phyloP scores from a whole-genome alignment of 208 protist genomes.

The Trypanosoma conorhini region DNA sequence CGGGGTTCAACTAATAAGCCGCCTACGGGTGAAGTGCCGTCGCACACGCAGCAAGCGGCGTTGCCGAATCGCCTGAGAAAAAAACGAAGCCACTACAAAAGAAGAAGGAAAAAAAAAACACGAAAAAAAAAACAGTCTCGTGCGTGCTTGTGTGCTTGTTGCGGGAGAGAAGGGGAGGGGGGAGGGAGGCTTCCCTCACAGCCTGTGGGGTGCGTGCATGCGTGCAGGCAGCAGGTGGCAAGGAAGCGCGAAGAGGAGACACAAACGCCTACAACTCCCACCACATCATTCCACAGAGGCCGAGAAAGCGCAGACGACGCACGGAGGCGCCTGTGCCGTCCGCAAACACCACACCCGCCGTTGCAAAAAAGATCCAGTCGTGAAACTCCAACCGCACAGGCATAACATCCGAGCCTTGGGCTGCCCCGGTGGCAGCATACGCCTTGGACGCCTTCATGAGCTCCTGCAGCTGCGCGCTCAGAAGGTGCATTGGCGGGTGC shows the following conservation, averaged over 20 bases:
- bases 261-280: slow-evolving; percentile 20
- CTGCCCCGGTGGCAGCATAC: slow-evolving; percentile 1
- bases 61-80: no score
- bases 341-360: slow-evolving; percentile 38
- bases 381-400: slow-evolving; percentile 49
- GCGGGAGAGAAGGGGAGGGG: no score
- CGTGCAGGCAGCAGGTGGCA: not conserved
- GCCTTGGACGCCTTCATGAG: slow-evolving; percentile 29
- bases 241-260: slow-evolving; percentile 9
- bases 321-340: slow-evolving; percentile 23
- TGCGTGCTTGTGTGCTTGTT: slow-evolving; percentile 2
- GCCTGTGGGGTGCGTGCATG: not conserved
- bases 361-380: slow-evolving; percentile 51
- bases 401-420: not conserved
- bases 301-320: slow-evolving; percentile 47
- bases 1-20: not conserved
- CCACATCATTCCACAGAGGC: slow-evolving; percentile 73
- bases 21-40: not conserved
- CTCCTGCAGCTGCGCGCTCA: slow-evolving; percentile 48
- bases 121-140: not conserved
- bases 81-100: not conserved
- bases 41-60: no score
- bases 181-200: slow-evolving; percentile 4
- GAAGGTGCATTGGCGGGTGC: slow-evolving; percentile 58
- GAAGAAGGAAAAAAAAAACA: not conserved